Conservation (phyloP, 495 filamentous ascomycete genomes). For the Entonaema liquescens region DNA sequence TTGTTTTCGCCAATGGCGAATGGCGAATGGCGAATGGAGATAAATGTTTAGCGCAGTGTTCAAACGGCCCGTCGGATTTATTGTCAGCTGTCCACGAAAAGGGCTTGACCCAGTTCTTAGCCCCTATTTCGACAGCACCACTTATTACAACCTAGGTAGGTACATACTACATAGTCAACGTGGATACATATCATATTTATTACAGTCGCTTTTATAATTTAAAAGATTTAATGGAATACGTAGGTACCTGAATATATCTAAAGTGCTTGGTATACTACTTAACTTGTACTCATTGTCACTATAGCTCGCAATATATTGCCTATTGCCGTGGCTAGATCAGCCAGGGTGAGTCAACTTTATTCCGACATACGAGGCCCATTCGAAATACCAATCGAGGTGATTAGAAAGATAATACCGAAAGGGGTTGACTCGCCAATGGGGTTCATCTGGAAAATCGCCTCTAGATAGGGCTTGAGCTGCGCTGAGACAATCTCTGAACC, state of each 20-base stretch:
- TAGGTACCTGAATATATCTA: too few relatives aligned
- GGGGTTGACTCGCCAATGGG: background rate
- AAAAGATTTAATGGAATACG: too few relatives aligned
- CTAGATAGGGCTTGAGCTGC: background rate
- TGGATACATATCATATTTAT: too few relatives aligned
- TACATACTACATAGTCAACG: background rate
- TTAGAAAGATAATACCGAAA: background rate
- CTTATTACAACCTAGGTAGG: too few relatives aligned
- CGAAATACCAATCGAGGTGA: background rate
- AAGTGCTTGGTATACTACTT: too few relatives aligned
- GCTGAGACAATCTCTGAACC: background rate
- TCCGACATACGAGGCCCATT: background rate
- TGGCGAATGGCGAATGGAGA: slow-evolving; percentile 2
- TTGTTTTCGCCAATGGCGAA: slow-evolving; percentile 2
- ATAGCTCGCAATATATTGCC: too few relatives aligned
- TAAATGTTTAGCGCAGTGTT: slow-evolving; percentile 7
- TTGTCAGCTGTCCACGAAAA: slow-evolving; percentile 11
- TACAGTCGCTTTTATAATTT: too few relatives aligned
- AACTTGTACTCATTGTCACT: too few relatives aligned
- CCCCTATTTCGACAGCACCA: slow-evolving; percentile 19
- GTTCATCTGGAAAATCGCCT: background rate
- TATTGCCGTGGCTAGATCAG: too few relatives aligned
- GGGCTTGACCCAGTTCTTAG: background rate
- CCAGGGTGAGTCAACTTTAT: too few relatives aligned
- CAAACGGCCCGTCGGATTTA: slow-evolving; percentile 13